These are phyloP conservation scores for Perkinsus olseni DNA, from an alignment of 169 alveolate species.

Conservation along the genomic window DNA sequence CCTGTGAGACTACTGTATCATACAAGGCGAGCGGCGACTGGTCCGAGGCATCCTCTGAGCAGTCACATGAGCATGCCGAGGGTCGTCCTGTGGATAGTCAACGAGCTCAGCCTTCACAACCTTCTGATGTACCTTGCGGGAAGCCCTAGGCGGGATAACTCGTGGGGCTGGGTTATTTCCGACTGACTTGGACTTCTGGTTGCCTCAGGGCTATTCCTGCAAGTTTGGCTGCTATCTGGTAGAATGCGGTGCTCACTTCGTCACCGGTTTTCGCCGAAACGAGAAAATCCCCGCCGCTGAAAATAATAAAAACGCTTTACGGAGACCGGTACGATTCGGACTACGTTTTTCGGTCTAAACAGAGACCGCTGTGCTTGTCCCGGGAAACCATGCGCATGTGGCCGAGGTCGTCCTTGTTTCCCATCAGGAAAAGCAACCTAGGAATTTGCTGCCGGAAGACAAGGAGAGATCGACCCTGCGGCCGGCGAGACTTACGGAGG, in stretches of 20 bases:
- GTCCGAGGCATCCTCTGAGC: background rate
- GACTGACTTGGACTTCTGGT: constrained; percentile 16
- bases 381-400: constrained; percentile 48
- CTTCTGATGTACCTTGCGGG: constrained; percentile 14
- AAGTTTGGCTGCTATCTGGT: constrained; percentile 47
- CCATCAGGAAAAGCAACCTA: constrained; percentile 26
- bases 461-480: background rate
- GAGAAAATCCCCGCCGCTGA: background rate
- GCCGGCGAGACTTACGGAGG: background rate
- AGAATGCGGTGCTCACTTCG: constrained; percentile 32
- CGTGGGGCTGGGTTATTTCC: background rate
- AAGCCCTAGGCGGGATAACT: background rate
- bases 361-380: constrained; percentile 32
- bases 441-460: background rate
- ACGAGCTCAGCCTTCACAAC: constrained; percentile 40
- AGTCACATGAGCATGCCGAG: background rate
- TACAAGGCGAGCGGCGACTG: background rate
- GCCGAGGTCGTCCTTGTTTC: constrained; percentile 43
- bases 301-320: too few species aligned
- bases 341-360: constrained; percentile 11
- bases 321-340: constrained; percentile 24
- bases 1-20: background rate
- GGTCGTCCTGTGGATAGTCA: constrained; percentile 16
- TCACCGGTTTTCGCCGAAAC: constrained; percentile 56
- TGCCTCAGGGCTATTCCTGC: constrained; percentile 36